These are phyloP conservation scores for Rhodotorula sp. DNA, from an alignment of 1,284 basidiomycete species.

Conservation along the genomic window DNA sequence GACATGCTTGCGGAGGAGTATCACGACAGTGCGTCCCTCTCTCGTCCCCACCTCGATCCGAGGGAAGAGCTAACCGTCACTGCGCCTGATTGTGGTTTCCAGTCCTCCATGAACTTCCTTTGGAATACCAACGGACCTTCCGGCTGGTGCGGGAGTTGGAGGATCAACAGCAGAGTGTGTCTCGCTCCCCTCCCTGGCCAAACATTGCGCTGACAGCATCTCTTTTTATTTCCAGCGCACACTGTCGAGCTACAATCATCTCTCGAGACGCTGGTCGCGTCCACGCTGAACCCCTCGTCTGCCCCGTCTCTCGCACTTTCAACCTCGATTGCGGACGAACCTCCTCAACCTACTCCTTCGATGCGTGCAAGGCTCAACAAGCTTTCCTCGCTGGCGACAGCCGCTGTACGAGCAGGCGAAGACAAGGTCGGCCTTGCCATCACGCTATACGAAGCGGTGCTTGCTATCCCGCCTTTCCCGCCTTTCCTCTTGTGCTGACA, in stretches of 20 bases:
- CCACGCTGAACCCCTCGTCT: not conserved
- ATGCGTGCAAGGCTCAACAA: not conserved
- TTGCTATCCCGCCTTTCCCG: not conserved
- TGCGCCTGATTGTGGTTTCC: no score
- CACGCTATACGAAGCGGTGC: slow-evolving; percentile 39
- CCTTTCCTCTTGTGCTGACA: no score
- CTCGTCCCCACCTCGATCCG: not conserved
- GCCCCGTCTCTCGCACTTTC: not conserved
- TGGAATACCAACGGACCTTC: slow-evolving; percentile 40
- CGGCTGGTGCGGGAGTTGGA: slow-evolving; percentile 37
- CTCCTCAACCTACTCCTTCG: not conserved
- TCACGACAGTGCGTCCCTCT: slow-evolving; percentile 36
- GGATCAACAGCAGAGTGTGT: slow-evolving; percentile 29
- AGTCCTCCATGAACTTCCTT: slow-evolving; percentile 40
- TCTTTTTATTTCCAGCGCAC: not conserved
- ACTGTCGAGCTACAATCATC: not conserved
- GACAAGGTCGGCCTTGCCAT: slow-evolving; percentile 41
- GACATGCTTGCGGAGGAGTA: slow-evolving; percentile 41
- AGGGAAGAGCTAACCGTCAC: no score
- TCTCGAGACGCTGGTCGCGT: slow-evolving; percentile 5
- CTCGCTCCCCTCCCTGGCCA: not conserved
- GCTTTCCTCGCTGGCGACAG: slow-evolving; percentile 1
- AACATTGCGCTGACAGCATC: not conserved
- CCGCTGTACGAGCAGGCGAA: slow-evolving; percentile 26
- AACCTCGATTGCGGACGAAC: not conserved